Evolutionary conservation across 495 filamentous ascomycete genomes (phyloP).

Genomic region (Aspergillus steynii): DNA sequence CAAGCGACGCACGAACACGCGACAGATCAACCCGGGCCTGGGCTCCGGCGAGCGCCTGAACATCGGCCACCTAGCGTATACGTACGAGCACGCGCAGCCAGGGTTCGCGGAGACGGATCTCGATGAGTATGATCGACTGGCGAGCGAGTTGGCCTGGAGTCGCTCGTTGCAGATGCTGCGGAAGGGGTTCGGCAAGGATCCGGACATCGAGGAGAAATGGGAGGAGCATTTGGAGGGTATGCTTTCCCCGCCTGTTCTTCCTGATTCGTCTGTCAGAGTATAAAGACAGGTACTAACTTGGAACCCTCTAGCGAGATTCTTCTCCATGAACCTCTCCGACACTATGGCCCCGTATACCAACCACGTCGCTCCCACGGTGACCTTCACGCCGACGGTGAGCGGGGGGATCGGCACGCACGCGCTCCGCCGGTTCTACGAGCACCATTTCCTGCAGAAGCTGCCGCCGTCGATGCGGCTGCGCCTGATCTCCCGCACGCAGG

Average conservation of each 20-base stretch:
- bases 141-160: slow-evolving; percentile 56
- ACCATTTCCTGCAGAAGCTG: slow-evolving; percentile 72
- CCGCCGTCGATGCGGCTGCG: slow-evolving; percentile 67
- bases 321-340: slow-evolving; percentile 40
- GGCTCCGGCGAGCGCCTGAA: slow-evolving; percentile 52
- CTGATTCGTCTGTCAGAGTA: background rate
- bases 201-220: slow-evolving; percentile 58
- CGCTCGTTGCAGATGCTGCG: slow-evolving; percentile 51
- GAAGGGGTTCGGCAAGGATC: slow-evolving; percentile 59
- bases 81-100: slow-evolving; percentile 45
- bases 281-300: background rate
- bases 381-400: slow-evolving; percentile 59
- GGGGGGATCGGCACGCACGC: slow-evolving; percentile 71
- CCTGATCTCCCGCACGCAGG: slow-evolving; percentile 69
- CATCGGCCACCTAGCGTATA: slow-evolving; percentile 43
- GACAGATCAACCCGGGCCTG: slow-evolving; percentile 51
- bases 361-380: slow-evolving; percentile 53
- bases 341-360: slow-evolving; percentile 56
- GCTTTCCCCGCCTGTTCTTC: slow-evolving; percentile 10
- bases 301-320: slow-evolving; percentile 44
- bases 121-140: slow-evolving; percentile 52
- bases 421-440: slow-evolving; percentile 69
- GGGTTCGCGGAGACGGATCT: slow-evolving; percentile 62
- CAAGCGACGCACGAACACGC: slow-evolving; percentile 50
- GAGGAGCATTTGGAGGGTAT: slow-evolving; percentile 61